Evolutionary conservation across 2,329 filamentous ascomycete genomes (phyloP), one percentile per base, ranked within the genome.

Genomic region (Trichoderma semiorbis): DNA sequence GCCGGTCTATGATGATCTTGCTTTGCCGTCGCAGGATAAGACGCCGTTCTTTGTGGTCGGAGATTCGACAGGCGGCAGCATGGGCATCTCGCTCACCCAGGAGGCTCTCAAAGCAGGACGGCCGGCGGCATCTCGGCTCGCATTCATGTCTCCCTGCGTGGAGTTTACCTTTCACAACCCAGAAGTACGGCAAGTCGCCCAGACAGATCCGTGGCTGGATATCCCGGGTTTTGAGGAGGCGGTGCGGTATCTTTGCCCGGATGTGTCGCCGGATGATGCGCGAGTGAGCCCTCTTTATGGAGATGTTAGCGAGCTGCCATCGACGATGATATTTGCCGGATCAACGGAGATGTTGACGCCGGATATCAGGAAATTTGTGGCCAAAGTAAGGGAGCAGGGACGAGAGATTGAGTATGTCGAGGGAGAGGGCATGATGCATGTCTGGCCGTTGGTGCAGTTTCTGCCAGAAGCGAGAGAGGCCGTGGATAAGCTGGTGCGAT

Each of bases 401-500:
- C 71, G 75, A 14, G 74, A 78, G 47, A 76, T 77, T 26, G 78
- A 78, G 39, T 63, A 79, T 11, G 74, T 80, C 5, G 55, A 76
- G 16, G 79, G 79, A 16, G 75, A 77, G 72, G 78, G 77, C 7
- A 77, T 81, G 79, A 74, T 80, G 62, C 79, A 81, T 39, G 78
- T 78, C 10, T 81, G 79, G 79, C 78, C 78, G 6, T 26, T 80
- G 39, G 50, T 80, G 5, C 75, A 78, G 24, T 69, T 69, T 8
- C 75, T 79, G 5, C 75, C 75, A 30, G 79, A 81, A 70, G 78
- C 75, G 4, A 73, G 69, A 18, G 68, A 74, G 32, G 78, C 79
- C 1, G 64, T 78, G 26, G 75, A 78, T 6, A 75, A 71, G 68
- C 78, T 80, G 43, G 69, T 80, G 0, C 60, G 75, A 26, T 81